Evolutionary conservation across 1,139 yeast species (phyloP).

Genomic region (Blastobotrys persicus): DNA sequence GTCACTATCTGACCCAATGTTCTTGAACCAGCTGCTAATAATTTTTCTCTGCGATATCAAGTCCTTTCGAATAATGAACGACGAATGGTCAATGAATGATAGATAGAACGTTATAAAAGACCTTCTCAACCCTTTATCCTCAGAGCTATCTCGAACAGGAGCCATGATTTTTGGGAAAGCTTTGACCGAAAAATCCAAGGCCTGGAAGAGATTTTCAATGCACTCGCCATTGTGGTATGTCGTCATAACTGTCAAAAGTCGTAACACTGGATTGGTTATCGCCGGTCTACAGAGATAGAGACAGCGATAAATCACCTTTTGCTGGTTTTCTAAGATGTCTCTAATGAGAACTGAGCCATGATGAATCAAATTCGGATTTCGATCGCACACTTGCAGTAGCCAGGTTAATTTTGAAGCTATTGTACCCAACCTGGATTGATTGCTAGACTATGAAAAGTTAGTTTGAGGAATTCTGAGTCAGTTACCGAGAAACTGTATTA

Average conservation of each 20-base stretch:
- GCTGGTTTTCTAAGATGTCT: conserved; percentile 53
- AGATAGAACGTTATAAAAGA: conserved; percentile 64
- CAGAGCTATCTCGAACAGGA: conserved; percentile 30
- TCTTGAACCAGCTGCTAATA: conserved; percentile 66
- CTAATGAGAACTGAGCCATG: conserved; percentile 44
- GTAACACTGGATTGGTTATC: conserved; percentile 59
- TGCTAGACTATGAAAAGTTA: conserved; percentile 15
- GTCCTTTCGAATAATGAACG: conserved; percentile 60
- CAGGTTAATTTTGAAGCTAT: conserved; percentile 22
- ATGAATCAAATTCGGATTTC: conserved; percentile 22
- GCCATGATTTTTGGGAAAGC: conserved; percentile 54
- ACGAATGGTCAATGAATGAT: conserved; percentile 47
- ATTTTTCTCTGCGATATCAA: conserved; percentile 55
- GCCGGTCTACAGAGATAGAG: conserved; percentile 57
- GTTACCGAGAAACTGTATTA: too few species aligned
- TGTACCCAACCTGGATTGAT: conserved; percentile 20
- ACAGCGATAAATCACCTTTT: conserved; percentile 67
- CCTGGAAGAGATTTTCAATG: conserved; percentile 56
- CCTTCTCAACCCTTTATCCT: conserved; percentile 49
- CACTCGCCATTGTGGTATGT: conserved; percentile 49
- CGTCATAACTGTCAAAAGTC: conserved; percentile 54
- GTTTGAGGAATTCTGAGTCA: too few species aligned
- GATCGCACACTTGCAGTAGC: conserved; percentile 21
- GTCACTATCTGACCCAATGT: conserved; percentile 55
- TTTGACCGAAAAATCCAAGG: conserved; percentile 66